Evolutionary conservation across 2,329 filamentous ascomycete species (phyloP), one percentile per base, ranked within the genome.

Genomic region (Cephalotrichum gorgonifer): DNA sequence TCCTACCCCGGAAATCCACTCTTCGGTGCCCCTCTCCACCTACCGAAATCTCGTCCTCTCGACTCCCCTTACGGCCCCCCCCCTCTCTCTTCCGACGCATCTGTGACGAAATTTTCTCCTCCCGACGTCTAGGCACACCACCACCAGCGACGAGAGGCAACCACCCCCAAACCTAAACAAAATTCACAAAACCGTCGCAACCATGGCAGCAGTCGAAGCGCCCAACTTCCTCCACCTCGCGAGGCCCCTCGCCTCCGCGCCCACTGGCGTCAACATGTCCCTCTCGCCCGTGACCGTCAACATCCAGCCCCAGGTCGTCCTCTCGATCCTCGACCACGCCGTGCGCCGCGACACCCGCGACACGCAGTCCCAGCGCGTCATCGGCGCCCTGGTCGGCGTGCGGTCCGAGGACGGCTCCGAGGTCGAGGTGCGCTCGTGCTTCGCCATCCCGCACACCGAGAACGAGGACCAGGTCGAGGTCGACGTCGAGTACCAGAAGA

Each of bases 401-500:
- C 86, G 93, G 58, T 93, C 86, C 65, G 93, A 98, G 73, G 93
- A 98, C 76, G 93, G 91, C 68, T 88, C 86, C 64, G 91, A 97
- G 69, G 88, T 95, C 62, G 89, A 95, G 70, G 93, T 98, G 62
- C 84, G 88, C 64, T 94, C 88, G 64, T 91, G 88, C 73, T 98
- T 98, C 67, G 93, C 93, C 58, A 95, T 98, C 63, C 90, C 91
- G 57, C 93, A 98, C 75, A 97, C 91, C 58, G 93, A 98, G 73
- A 95, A 91, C 58, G 86, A 90, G 66, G 93, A 98, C 70, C 93
- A 98, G 71, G 93, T 98, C 61, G 93, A 98, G 71, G 93, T 98
- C 55, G 93, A 98, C 66, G 95, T 98, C 78, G 93, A 98, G 71
- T 98, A 97, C 72, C 93, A 98, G 74, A 97, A 97, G 80, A 90